Percentiles rank a stretch among this genome's conserved stretches.
Conservation (phyloP, 257 asterid genomes). For the Petunia axillaris region DNA sequence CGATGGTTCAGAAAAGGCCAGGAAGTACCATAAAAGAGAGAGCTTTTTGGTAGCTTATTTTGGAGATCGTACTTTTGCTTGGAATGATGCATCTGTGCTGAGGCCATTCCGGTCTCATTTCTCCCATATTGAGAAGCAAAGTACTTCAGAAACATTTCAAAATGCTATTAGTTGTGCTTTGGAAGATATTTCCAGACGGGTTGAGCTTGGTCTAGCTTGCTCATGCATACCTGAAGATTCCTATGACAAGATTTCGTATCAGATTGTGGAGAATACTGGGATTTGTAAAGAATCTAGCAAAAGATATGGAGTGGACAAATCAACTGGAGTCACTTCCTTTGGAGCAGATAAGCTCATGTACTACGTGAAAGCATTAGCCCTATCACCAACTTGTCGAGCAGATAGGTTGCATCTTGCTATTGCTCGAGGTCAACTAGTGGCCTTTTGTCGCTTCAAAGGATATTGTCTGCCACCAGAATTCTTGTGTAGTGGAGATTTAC, state of each 20-base stretch:
- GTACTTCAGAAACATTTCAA: constrained; percentile 79
- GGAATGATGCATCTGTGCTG: constrained; percentile 81
- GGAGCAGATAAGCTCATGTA: constrained; percentile 70
- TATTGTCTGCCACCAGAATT: constrained; percentile 50
- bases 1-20: constrained; percentile 88
- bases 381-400: constrained; percentile 50
- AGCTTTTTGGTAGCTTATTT: constrained; percentile 89
- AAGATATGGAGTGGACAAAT: constrained; percentile 72
- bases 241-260: constrained; percentile 54
- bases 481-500: constrained; percentile 50
- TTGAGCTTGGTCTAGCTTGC: constrained; percentile 79
- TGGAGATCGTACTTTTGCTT: constrained; percentile 92
- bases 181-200: constrained; percentile 82
- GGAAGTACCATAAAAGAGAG: constrained; percentile 72
- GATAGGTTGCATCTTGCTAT: constrained; percentile 70
- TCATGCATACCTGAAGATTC: constrained; percentile 65
- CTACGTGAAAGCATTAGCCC: constrained; percentile 59
- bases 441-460: constrained; percentile 71
- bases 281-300: constrained; percentile 75
- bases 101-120: constrained; percentile 78
- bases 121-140: constrained; percentile 78
- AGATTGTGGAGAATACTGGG: constrained; percentile 80
- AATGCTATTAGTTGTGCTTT: constrained; percentile 74
- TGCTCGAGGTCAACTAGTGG: constrained; percentile 71
- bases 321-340: constrained; percentile 54